Evolutionary conservation across 2,329 filamentous ascomycete genomes (phyloP), one percentile per base, ranked within the genome.

Genomic region (Paecilomyces variotii): DNA sequence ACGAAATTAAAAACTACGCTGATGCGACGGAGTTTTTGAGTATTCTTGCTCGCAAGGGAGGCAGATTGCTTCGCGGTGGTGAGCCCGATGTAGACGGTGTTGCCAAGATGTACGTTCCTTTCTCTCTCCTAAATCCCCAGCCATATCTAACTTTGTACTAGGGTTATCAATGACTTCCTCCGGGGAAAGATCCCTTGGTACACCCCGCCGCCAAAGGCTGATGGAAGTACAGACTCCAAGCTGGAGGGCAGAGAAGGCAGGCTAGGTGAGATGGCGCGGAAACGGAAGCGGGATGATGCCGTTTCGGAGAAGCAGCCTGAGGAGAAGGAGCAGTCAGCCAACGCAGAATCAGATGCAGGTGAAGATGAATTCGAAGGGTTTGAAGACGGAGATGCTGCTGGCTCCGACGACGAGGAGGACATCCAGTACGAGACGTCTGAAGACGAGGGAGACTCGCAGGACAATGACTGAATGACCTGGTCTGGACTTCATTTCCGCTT

Each of bases 171-270:
- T 68, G 94, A 99, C 70, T 99, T 97, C 72, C 84, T 97, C 69
- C 81, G 94, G 63, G 94, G 94, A 58, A 97, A 93, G 76, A 90
- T 97, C 27, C 94, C 94, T 1, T 99, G 95, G 94, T 99, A 91
- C 70, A 94, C 90, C 0, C 86, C 91, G 7, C 87, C 91, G 9
- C 91, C 92, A 1, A 76, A 81, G 12, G 70, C 74, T 54, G 79
- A 77, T 9, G 78, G 78, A 5, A 82, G 83, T 32, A 79, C 76
- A 12, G 76, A 76, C 10, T 77, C 72, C 52, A 78, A 77, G 39
- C 76, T 87, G n/a, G 84, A 87, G 61, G 89, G 90, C 4, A 84
- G 91, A 53, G 84, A 89, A 61, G 91, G 91, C 11, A 83, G 85
- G 64, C 79, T 96, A 0, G 92, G 92, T 19, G 91, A 97, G 75